Conservation (phyloP, 2,329 filamentous ascomycete species). For the Sporothrix protearum region DNA sequence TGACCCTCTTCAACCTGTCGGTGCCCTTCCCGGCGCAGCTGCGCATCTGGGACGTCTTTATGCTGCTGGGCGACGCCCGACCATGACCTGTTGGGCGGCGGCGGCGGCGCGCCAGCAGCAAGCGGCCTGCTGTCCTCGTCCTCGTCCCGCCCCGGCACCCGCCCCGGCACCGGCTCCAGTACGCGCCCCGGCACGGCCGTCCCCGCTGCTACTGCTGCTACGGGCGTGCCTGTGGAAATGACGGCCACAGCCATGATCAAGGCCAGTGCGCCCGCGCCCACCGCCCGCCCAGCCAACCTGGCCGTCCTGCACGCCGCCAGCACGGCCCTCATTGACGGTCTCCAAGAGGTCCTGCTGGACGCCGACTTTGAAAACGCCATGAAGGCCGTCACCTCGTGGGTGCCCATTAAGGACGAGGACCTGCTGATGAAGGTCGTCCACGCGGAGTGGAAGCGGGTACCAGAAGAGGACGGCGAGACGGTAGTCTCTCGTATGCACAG, state of each 20-base stretch:
- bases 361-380: slow-evolving; percentile 97
- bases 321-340: slow-evolving; percentile 85
- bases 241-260: slow-evolving; percentile 23
- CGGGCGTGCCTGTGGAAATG: not conserved
- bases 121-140: not conserved
- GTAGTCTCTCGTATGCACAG: slow-evolving; percentile 38
- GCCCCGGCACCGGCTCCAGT: not conserved
- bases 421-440: slow-evolving; percentile 85
- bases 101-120: no score
- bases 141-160: not conserved
- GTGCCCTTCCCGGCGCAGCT: slow-evolving; percentile 93
- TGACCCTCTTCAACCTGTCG: slow-evolving; percentile 95
- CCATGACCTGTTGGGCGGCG: not conserved
- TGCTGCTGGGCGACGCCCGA: slow-evolving; percentile 72
- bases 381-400: slow-evolving; percentile 92
- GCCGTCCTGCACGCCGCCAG: slow-evolving; percentile 87
- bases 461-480: slow-evolving; percentile 34
- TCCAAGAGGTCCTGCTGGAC: slow-evolving; percentile 81
- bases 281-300: slow-evolving; percentile 47
- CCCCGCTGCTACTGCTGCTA: not conserved
- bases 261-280: slow-evolving; percentile 42
- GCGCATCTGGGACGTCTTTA: slow-evolving; percentile 95
- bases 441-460: slow-evolving; percentile 74
- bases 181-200: not conserved
- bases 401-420: slow-evolving; percentile 91